Evolutionary conservation across 2,329 filamentous ascomycete genomes (phyloP), one percentile per base, ranked within the genome.

Genomic region (Bipolaris victoriae): DNA sequence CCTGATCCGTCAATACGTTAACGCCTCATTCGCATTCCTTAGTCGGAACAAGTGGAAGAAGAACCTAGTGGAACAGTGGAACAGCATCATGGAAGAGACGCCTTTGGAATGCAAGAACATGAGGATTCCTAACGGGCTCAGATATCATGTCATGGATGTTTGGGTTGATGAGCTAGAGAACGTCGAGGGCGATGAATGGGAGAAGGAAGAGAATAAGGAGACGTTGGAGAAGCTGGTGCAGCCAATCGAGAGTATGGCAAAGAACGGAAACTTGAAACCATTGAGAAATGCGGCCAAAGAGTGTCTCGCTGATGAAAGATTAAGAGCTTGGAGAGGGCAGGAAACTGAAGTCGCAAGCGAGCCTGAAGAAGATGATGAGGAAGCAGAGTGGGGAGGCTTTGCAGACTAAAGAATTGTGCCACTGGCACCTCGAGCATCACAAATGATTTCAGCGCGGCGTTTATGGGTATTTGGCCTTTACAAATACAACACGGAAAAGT

Each of bases 101-200:
- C 81, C 81, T 15, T 66, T 84, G 24, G 62, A 81, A 79, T 64
- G 60, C 76, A 11, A 75, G 54, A 79, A 84, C 65, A 67, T 70
- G 49, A 87, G 86, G 68, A 86, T 96, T 1, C 90, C 94, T 0
- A 90, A 95, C 66, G 95, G 95, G 0, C 74, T 99, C 74, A 81
- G 92, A 61, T 88, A 96, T 76, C 95, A 99, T 77, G 85, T 93
- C 13, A 77, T 96, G 62, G 95, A 99, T 79, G 84, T 98, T 52
- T 98, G 90, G 86, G 84, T 96, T 7, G 95, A 98, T 75, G 93
- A 97, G 82, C 77, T 93, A 68, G 90, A 93, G 76, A 88, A 88
- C 71, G 85, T 87, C 33, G 85, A 87, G 51, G 68, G 61, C 7
- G 81, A 84, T 35, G 69, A 76, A 39, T 69, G 76, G 59, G 73